Percentiles rank a stretch among this genome's conserved stretches.
phyloP scores from a whole-genome alignment of 106 monocot genomes.

The Dactylorhiza incarnata region DNA sequence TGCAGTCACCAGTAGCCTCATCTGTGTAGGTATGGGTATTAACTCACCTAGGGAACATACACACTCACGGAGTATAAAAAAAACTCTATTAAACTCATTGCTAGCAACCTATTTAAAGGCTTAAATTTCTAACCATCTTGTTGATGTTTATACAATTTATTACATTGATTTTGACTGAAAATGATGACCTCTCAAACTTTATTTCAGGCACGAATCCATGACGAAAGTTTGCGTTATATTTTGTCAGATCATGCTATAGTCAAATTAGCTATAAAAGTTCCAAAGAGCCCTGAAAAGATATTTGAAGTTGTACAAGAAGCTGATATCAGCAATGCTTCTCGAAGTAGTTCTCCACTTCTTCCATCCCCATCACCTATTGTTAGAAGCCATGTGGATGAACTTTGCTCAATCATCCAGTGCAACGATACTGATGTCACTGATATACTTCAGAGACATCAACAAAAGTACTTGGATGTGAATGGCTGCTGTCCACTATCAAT shows the following conservation, averaged over 20 bases:
- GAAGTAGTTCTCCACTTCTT: constrained; percentile 13
- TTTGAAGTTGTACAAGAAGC: constrained; percentile 37
- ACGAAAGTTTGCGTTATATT: constrained; percentile 82
- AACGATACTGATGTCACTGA: constrained; percentile 30
- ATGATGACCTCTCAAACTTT: neutral
- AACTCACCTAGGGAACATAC: no score
- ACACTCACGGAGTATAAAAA: no score
- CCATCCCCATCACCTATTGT: constrained; percentile 57
- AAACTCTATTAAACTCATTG: neutral
- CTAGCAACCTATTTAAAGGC: neutral
- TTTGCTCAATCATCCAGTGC: constrained; percentile 53
- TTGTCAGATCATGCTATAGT: constrained; percentile 81
- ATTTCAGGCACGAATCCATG: constrained; percentile 85
- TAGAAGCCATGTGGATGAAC: constrained; percentile 50
- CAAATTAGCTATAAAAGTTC: constrained; percentile 45
- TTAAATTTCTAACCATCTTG: constrained; percentile 1
- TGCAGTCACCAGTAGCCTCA: no score
- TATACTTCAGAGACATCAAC: constrained; percentile 48
- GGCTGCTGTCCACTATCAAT: constrained; percentile 57
- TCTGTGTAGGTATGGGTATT: no score
- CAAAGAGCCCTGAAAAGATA: constrained; percentile 38
- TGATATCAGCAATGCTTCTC: constrained; percentile 29
- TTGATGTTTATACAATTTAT: constrained; percentile 4
- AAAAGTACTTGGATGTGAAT: constrained; percentile 28
- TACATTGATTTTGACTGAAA: neutral